phyloP scores from a whole-genome alignment of 73 alveolate genomes.

The Paramecium sonneborni region DNA sequence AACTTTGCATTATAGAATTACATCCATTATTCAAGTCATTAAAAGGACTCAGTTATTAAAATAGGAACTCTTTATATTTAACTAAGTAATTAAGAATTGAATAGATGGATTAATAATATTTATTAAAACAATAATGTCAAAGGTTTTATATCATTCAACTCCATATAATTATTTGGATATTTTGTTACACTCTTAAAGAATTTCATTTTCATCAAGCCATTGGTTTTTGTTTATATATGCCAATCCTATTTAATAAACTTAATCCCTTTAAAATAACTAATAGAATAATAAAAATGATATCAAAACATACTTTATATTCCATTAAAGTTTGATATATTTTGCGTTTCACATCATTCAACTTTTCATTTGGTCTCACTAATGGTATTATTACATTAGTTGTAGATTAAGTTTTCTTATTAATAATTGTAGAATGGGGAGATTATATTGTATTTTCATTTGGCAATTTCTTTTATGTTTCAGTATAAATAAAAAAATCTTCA shows the following conservation, averaged over 20 bases:
- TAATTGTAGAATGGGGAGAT: background rate
- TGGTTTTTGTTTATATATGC: constrained; percentile 23
- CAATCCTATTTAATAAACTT: constrained; percentile 34
- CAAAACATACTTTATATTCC: constrained; percentile 38
- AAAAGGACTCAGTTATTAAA: too few species aligned
- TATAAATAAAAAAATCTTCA: constrained; percentile 21
- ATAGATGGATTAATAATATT: background rate
- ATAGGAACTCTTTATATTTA: too few species aligned
- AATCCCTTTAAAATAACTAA: constrained; percentile 37
- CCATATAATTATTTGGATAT: constrained; percentile 52
- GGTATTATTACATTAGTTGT: background rate
- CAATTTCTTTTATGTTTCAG: background rate
- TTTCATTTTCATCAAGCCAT: constrained; percentile 18
- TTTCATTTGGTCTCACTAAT: background rate
- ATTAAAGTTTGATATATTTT: constrained; percentile 42
- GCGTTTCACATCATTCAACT: constrained; percentile 38
- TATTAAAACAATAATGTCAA: background rate
- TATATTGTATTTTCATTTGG: background rate
- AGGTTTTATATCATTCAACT: background rate
- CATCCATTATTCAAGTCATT: too few species aligned
- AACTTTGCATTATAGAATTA: background rate
- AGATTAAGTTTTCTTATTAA: background rate
- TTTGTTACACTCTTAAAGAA: background rate
- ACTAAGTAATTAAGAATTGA: too few species aligned
- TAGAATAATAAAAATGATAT: background rate